Evolutionary conservation across 768 basidiomycete genomes (phyloP).

Genomic region (Strobilomyces dryophilus): DNA sequence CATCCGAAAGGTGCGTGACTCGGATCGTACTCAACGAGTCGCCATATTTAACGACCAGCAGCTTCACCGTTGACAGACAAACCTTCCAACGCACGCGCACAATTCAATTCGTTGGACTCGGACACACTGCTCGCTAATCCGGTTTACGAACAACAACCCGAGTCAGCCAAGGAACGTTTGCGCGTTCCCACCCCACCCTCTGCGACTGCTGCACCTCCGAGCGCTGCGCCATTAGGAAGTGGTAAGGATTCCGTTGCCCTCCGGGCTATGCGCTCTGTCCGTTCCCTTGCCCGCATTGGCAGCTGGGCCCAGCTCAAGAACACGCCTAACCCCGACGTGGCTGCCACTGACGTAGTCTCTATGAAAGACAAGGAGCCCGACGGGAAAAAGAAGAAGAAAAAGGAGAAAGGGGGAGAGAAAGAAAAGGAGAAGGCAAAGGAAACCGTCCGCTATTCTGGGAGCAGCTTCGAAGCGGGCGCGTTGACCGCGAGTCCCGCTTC

Average conservation of each 20-base stretch:
- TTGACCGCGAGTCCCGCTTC: constrained; percentile 37
- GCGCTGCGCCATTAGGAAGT: constrained; percentile 17
- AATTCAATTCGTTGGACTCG: constrained; percentile 64
- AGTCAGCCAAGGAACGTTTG: constrained; percentile 7
- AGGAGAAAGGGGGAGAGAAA: constrained; percentile 36
- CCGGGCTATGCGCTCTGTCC: constrained; percentile 73
- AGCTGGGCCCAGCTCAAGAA: constrained; percentile 64
- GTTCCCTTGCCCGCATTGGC: constrained; percentile 65
- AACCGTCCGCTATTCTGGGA: constrained; percentile 46
- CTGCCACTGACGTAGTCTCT: constrained; percentile 23
- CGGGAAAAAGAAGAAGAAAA: constrained; percentile 36
- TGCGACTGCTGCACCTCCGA: constrained; percentile 37
- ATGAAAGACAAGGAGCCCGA: constrained; percentile 29
- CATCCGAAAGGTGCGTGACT: constrained; percentile 31
- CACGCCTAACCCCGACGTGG: constrained; percentile 29
- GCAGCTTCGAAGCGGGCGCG: constrained; percentile 67
- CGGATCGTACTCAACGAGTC: not conserved
- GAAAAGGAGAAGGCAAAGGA: constrained; percentile 32
- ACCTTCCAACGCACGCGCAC: constrained; percentile 36
- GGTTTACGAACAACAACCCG: constrained; percentile 11
- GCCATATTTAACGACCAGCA: constrained; percentile 18
- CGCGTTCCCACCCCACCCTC: constrained; percentile 24
- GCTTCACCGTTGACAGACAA: constrained; percentile 43
- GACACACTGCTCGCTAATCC: constrained; percentile 33
- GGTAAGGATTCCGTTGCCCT: constrained; percentile 65